phyloP scores from a whole-genome alignment of 805 yeast species.

The Kazachstania africana region DNA sequence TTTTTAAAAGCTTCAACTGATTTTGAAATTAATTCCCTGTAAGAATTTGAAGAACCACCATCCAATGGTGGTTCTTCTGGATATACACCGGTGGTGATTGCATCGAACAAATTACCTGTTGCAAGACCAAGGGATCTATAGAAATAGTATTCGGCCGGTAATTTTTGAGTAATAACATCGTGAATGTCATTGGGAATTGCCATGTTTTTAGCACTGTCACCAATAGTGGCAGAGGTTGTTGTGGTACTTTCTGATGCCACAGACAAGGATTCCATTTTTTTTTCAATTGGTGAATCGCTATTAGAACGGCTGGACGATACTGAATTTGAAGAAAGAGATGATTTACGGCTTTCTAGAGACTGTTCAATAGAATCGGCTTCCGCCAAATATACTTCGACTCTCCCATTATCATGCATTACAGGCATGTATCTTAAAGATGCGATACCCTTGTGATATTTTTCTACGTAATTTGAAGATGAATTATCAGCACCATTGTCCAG shows the following conservation, averaged over 20 bases:
- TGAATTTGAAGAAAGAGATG: background rate
- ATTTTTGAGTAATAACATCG: conserved; percentile 68
- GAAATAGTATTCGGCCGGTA: conserved; percentile 77
- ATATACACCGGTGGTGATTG: conserved; percentile 52
- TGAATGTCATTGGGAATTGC: conserved; percentile 75
- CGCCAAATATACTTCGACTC: conserved; percentile 45
- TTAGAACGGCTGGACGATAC: background rate
- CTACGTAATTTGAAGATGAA: conserved; percentile 29
- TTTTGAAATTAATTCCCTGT: conserved; percentile 39
- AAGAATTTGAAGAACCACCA: conserved; percentile 46
- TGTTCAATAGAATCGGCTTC: conserved; percentile 16
- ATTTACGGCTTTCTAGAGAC: background rate
- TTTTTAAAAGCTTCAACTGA: conserved; percentile 41
- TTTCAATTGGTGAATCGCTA: background rate
- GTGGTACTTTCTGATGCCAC: background rate
- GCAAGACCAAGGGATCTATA: conserved; percentile 71
- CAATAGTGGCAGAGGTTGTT: background rate
- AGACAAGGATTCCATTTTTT: background rate
- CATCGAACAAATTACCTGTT: conserved; percentile 43
- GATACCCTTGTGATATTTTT: conserved; percentile 53
- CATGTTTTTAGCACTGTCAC: too few species aligned
- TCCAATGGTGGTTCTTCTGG: conserved; percentile 58
- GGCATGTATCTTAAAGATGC: conserved; percentile 65
- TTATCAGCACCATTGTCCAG: conserved; percentile 14
- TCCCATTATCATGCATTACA: conserved; percentile 55